Evolutionary conservation across 257 asterid species (phyloP).

Genomic region (Solanum phureja): DNA sequence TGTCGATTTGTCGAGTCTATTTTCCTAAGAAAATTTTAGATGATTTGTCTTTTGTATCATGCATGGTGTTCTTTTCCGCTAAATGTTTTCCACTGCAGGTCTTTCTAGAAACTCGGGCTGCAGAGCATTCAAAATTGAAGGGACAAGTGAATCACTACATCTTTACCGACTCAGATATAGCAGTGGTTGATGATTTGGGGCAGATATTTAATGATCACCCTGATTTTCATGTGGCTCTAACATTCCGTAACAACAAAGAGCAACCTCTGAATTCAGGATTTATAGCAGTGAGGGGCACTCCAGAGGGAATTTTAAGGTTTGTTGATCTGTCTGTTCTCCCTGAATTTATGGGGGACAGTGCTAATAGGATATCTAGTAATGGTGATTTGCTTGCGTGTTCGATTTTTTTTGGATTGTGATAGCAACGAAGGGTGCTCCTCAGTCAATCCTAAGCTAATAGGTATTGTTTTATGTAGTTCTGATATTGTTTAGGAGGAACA

Average conservation of each 20-base stretch:
- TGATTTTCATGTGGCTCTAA: slow-evolving; percentile 72
- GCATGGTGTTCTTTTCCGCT: not conserved
- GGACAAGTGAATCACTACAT: slow-evolving; percentile 52
- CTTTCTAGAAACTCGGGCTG: slow-evolving; percentile 52
- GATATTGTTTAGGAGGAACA: not conserved
- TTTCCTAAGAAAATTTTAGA: not conserved
- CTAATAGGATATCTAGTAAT: not conserved
- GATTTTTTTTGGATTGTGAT: not conserved
- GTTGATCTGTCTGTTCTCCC: not conserved
- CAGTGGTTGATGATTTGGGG: slow-evolving; percentile 67
- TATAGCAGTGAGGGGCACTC: slow-evolving; percentile 84
- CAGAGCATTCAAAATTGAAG: slow-evolving; percentile 35
- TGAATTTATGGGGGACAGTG: not conserved
- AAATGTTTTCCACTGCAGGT: slow-evolving; percentile 28
- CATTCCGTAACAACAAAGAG: slow-evolving; percentile 90
- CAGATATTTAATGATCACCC: slow-evolving; percentile 49
- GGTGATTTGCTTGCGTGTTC: not conserved
- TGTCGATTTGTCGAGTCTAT: not conserved
- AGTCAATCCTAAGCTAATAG: not conserved
- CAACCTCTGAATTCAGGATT: slow-evolving; percentile 96
- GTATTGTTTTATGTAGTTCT: not conserved
- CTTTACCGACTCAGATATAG: slow-evolving; percentile 91
- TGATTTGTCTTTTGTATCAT: not conserved
- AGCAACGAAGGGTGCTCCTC: not conserved
- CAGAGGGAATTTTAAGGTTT: slow-evolving; percentile 69